Evolutionary conservation across 805 yeast genomes (phyloP), one percentile per base, ranked within the genome.

Genomic region (Scheffersomyces coipomensis): DNA sequence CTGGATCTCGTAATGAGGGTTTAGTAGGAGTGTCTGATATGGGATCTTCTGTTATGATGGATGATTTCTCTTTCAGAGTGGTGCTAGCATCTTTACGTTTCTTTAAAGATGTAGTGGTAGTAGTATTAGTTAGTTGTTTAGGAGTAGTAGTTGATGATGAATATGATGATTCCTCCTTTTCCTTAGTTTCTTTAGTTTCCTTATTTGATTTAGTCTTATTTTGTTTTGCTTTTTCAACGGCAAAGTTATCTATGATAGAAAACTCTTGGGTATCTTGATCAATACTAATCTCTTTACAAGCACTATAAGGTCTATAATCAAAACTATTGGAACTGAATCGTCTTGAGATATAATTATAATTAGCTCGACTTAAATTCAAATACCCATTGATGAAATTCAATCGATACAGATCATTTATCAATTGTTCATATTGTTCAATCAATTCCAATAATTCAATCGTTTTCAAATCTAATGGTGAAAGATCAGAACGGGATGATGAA

Each of bases 301-400:
- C 62, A 2, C 41, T 32, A 36, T 63, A 50, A 7, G 56, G 55
- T 27, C 73, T 46, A 47, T 53, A 35, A 45, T 77, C 81, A 50
- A 68, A 71, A 22, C 60, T 53, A 25, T 67, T 73, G 19, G 49
- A 40, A 2, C 80, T 78, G 42, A 50, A 77, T 15, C 49, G 44
- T 37, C 54, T 56, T 5, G 51, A 49, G n/a, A 45, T 26, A 33
- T 49, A 48, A 27, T 59, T 52, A 48, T 64, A 75, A 42, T 70
- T 74, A 8, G 80, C 79, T 43, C 77, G 46, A 32, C 79, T 68
- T 23, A 76, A 53, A 31, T 62, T 59, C 3, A 73, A 49, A 44
- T 52, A 70, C 5, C 75, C 78, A 27, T 55, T 51, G 21, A 51
- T 49, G 45, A 60, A 66, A 32, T 48, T 47, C 11, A 34, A 29